These are phyloP conservation scores for Chaetomium sp. DNA, from an alignment of 2,329 filamentous ascomycete species.

Conservation along the genomic window DNA sequence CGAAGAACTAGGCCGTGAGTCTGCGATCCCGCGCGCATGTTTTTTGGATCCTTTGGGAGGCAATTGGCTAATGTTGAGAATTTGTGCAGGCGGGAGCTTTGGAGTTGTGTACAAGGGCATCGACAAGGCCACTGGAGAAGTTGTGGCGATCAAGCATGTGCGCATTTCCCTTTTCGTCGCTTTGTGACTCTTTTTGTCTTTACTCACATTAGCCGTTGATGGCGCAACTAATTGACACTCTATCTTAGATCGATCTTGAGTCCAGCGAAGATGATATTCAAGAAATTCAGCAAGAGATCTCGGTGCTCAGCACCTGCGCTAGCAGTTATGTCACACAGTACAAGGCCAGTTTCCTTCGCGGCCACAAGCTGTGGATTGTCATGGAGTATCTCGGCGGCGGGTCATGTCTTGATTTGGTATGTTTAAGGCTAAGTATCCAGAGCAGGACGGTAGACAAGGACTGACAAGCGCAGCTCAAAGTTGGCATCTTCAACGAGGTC, in stretches of 20 bases:
- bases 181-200: too few relatives aligned
- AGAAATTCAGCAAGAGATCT: constrained; percentile 96
- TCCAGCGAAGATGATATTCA: constrained; percentile 97
- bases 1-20: constrained; percentile 90
- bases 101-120: constrained; percentile 96
- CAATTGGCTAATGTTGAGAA: constrained; percentile 4
- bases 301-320: constrained; percentile 87
- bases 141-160: constrained; percentile 95
- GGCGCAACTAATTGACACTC: not conserved
- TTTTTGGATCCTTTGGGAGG: not conserved
- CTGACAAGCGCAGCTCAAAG: constrained; percentile 64
- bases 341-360: constrained; percentile 91
- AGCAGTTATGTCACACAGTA: constrained; percentile 94
- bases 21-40: constrained; percentile 1
- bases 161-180: constrained; percentile 28
- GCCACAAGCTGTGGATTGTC: constrained; percentile 97
- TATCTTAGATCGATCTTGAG: constrained; percentile 93
- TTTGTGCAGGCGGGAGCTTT: constrained; percentile 73
- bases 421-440: constrained; percentile 19
- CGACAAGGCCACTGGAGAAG: constrained; percentile 81
- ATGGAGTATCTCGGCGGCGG: constrained; percentile 98
- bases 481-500: constrained; percentile 76
- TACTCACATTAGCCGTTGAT: too few relatives aligned
- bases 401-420: constrained; percentile 86
- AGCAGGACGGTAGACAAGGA: not conserved